These are phyloP conservation scores for Hyphodiscus hymeniophilus DNA, from an alignment of 495 filamentous ascomycete species.

Conservation along the genomic window DNA sequence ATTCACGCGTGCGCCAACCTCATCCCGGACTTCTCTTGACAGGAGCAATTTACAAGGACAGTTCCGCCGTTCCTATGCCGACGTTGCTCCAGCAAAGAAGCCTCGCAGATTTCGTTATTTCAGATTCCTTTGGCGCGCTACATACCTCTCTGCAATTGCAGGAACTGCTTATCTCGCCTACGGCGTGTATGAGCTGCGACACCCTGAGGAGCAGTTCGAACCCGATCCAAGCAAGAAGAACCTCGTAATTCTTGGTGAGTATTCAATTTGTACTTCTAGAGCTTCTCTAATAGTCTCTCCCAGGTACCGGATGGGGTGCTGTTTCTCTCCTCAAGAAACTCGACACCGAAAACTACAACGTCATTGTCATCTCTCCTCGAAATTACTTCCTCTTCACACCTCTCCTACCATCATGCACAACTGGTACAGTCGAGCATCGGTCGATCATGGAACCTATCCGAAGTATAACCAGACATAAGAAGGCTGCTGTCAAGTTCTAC, in stretches of 20 bases:
- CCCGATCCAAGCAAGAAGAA: slow-evolving; percentile 93
- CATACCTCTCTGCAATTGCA: slow-evolving; percentile 59
- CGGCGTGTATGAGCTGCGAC: slow-evolving; percentile 69
- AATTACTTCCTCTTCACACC: slow-evolving; percentile 99
- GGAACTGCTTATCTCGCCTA: slow-evolving; percentile 66
- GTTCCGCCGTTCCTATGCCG: slow-evolving; percentile 21
- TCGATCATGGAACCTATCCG: slow-evolving; percentile 99
- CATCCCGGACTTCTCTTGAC: slow-evolving; percentile 5
- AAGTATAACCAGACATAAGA: slow-evolving; percentile 89
- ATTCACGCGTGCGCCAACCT: slow-evolving; percentile 17
- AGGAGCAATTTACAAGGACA: slow-evolving; percentile 14
- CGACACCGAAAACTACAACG: slow-evolving; percentile 98
- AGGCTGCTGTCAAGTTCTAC: slow-evolving; percentile 86
- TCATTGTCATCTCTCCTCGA: slow-evolving; percentile 89
- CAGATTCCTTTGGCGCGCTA: slow-evolving; percentile 68
- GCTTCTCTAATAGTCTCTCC: slow-evolving; percentile 2
- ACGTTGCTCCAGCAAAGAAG: slow-evolving; percentile 25
- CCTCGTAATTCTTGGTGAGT: slow-evolving; percentile 85
- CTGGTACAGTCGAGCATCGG: slow-evolving; percentile 94
- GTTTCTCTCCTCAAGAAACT: slow-evolving; percentile 97
- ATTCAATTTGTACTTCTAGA: slow-evolving; percentile 3
- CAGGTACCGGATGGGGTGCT: slow-evolving; percentile 93
- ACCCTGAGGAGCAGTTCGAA: slow-evolving; percentile 71
- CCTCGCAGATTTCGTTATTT: slow-evolving; percentile 33
- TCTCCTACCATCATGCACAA: slow-evolving; percentile 92